Evolutionary conservation across 1,284 basidiomycete genomes (phyloP).

Genomic region (Pterula multifida): DNA sequence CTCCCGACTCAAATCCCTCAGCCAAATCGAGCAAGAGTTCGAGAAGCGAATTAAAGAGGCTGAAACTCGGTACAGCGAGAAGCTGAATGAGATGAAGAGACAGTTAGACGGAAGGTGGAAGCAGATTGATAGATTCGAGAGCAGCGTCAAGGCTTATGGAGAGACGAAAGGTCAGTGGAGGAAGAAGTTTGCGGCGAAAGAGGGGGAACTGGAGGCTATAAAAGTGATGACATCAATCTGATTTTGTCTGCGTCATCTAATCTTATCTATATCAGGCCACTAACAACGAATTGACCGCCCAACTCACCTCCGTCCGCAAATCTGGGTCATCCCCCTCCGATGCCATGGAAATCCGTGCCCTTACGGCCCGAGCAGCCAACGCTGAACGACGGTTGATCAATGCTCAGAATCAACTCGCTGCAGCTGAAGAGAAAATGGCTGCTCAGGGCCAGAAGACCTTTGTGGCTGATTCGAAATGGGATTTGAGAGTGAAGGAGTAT

Average conservation of each 20-base stretch:
- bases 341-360: conserved; percentile 58
- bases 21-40: conserved; percentile 76
- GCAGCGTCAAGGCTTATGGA: conserved; percentile 72
- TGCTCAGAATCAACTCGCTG: conserved; percentile 71
- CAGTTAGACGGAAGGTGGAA: conserved; percentile 85
- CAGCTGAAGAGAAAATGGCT: conserved; percentile 76
- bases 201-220: conserved; percentile 80
- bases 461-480: conserved; percentile 79
- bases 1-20: conserved; percentile 72
- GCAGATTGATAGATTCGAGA: conserved; percentile 90
- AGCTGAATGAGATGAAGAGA: conserved; percentile 69
- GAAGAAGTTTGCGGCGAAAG: conserved; percentile 69
- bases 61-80: conserved; percentile 62
- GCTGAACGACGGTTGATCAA: conserved; percentile 77
- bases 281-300: conserved; percentile 66
- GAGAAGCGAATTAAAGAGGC: conserved; percentile 78
- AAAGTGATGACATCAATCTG: conserved; percentile 54
- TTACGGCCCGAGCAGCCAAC: conserved; percentile 61
- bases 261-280: conserved; percentile 34
- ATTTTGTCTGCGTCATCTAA: not conserved
- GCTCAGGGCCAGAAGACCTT: conserved; percentile 58
- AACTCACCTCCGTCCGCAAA: conserved; percentile 57
- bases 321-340: conserved; percentile 44
- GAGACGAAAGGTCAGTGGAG: conserved; percentile 85
- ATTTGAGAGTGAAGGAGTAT: conserved; percentile 85